Evolutionary conservation across 2,329 filamentous ascomycete species (phyloP).

Genomic region (Colletotrichum kahawae): DNA sequence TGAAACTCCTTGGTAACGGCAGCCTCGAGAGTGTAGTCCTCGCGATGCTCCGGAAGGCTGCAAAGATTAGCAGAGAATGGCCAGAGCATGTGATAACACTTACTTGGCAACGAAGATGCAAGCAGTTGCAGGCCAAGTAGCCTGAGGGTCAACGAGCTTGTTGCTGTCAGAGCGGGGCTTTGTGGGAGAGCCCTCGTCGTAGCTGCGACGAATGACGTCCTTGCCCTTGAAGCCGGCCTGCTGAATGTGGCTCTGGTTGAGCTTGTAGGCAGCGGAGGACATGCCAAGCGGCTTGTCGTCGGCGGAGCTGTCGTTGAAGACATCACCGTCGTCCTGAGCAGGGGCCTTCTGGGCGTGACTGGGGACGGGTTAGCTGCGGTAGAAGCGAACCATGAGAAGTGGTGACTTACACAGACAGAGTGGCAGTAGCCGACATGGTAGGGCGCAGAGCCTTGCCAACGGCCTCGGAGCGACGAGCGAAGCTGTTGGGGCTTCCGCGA

Average conservation of each 20-base stretch:
- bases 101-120: conserved; percentile 73
- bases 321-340: neutral
- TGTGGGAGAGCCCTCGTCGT: conserved; percentile 2
- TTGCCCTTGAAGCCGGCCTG: neutral
- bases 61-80: conserved; percentile 11
- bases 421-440: conserved; percentile 12
- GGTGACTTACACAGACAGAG: neutral
- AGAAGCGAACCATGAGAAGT: too few relatives aligned
- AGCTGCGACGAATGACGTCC: neutral
- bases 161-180: neutral
- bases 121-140: conserved; percentile 56
- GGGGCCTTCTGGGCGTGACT: neutral
- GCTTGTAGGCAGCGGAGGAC: neutral
- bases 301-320: neutral
- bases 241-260: conserved; percentile 3
- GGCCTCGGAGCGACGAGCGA: neutral
- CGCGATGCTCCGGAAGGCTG: conserved; percentile 56
- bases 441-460: conserved; percentile 7
- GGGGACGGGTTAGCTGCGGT: neutral
- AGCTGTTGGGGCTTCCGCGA: conserved; percentile 5
- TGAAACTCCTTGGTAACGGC: conserved; percentile 59
- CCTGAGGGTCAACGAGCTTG: conserved; percentile 50
- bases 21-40: conserved; percentile 55
- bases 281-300: neutral
- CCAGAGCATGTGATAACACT: conserved; percentile 29